phyloP scores from a whole-genome alignment of 2,329 filamentous ascomycete genomes.

The Aurifilum marmelostoma region DNA sequence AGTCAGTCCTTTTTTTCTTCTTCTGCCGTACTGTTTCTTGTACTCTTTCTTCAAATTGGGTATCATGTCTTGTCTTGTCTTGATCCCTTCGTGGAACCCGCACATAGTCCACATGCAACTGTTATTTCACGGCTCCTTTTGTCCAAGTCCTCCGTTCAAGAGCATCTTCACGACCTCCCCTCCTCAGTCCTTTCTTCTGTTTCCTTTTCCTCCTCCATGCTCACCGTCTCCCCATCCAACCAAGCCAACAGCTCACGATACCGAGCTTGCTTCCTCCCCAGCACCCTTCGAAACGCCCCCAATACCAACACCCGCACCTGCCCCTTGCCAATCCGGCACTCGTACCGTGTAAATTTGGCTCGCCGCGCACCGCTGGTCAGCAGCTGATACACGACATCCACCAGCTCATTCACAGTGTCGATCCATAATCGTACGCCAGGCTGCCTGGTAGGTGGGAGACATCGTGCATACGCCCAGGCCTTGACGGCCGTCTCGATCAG shows the following conservation, averaged over 20 bases:
- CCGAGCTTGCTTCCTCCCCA: constrained; percentile 71
- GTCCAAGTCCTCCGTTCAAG: too few species aligned
- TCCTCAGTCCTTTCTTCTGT: background rate
- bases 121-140: background rate
- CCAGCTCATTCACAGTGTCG: constrained; percentile 69
- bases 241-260: constrained; percentile 69
- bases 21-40: too few species aligned
- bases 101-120: background rate
- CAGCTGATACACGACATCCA: constrained; percentile 65
- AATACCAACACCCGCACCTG: constrained; percentile 69
- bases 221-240: constrained; percentile 57
- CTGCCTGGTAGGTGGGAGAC: constrained; percentile 59
- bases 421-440: constrained; percentile 55
- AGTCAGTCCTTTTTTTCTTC: background rate
- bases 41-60: background rate
- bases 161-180: background rate
- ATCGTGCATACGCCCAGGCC: constrained; percentile 64
- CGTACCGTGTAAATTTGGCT: constrained; percentile 53
- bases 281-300: constrained; percentile 69
- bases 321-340: constrained; percentile 60
- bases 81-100: background rate
- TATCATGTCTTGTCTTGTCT: background rate
- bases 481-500: constrained; percentile 81
- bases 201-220: constrained; percentile 36
- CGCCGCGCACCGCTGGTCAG: constrained; percentile 59